Percentiles rank a stretch among this genome's conserved stretches.
phyloP scores from a whole-genome alignment of 1,284 basidiomycete genomes.

The Pyrrhoderma lamaoense region DNA sequence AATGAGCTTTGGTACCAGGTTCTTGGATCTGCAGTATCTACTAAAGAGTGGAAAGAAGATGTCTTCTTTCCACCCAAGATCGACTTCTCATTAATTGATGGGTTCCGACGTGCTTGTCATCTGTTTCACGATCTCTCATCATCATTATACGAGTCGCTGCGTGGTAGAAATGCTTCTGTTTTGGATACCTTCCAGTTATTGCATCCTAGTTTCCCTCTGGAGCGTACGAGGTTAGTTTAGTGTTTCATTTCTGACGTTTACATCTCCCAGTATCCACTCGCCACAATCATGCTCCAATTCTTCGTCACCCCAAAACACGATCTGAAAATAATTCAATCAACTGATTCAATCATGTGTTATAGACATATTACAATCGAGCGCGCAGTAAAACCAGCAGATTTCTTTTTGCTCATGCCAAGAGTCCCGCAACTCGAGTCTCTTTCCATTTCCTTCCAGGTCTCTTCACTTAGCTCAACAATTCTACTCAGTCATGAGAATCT shows the following conservation, averaged over 20 bases:
- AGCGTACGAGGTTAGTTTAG: background rate
- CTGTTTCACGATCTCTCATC: background rate
- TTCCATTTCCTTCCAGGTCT: background rate
- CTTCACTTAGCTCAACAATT: background rate
- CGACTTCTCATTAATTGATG: conserved; percentile 3
- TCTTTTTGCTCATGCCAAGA: background rate
- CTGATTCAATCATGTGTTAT: too few relatives aligned
- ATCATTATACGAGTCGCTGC: background rate
- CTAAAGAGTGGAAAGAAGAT: background rate
- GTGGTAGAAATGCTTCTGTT: background rate
- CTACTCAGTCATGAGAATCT: background rate
- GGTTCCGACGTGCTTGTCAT: conserved; percentile 2
- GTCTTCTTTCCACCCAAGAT: conserved; percentile 7
- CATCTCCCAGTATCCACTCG: background rate
- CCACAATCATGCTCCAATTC: background rate
- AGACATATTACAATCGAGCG: background rate
- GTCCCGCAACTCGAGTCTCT: background rate
- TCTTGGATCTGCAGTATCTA: background rate
- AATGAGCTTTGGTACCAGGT: conserved; percentile 8
- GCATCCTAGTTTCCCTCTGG: background rate
- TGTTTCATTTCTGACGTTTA: background rate
- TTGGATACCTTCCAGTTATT: background rate
- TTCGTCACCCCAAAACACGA: too few relatives aligned
- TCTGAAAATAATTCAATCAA: too few relatives aligned
- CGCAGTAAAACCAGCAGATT: background rate